Conservation (phyloP, 2,329 filamentous ascomycete species). For the Hypoxylon sp. region DNA sequence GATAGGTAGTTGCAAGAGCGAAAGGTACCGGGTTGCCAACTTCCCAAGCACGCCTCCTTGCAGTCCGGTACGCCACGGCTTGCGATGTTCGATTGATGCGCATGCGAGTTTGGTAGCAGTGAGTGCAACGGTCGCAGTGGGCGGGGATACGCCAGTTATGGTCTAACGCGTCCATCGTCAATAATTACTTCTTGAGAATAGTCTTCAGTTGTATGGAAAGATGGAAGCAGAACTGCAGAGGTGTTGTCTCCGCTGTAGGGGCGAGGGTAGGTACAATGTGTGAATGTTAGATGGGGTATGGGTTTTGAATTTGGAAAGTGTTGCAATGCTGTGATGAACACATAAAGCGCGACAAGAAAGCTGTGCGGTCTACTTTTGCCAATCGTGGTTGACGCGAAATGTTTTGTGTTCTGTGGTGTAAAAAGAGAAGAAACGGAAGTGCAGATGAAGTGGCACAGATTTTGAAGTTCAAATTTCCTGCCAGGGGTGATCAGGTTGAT, state of each 20-base stretch:
- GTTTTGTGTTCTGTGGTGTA: constrained; percentile 1
- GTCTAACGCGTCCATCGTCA: constrained; percentile 25
- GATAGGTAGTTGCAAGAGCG: constrained; percentile 3
- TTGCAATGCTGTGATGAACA: constrained; percentile 6
- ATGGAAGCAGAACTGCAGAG: constrained; percentile 2
- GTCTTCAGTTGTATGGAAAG: not conserved
- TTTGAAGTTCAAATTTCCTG: constrained; percentile 7
- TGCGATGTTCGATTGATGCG: not conserved
- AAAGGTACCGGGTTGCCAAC: not conserved
- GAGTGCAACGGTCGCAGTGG: constrained; percentile 16
- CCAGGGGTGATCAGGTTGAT: constrained; percentile 12
- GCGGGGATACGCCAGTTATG: constrained; percentile 20
- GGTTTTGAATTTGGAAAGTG: constrained; percentile 5
- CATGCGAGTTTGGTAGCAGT: constrained; percentile 8
- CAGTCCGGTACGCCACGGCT: not conserved
- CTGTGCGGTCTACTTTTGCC: constrained; percentile 3
- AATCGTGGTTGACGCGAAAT: constrained; percentile 10
- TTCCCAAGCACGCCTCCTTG: constrained; percentile 1
- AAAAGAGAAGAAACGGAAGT: constrained; percentile 12
- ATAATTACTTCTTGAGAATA: constrained; percentile 3
- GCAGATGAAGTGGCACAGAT: not conserved
- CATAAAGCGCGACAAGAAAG: not conserved
- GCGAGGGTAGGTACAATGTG: not conserved
- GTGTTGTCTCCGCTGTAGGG: not conserved
- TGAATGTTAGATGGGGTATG: not conserved